Evolutionary conservation across 1,284 basidiomycete species (phyloP).

Genomic region (Butyriboletus pseudospeciosus): DNA sequence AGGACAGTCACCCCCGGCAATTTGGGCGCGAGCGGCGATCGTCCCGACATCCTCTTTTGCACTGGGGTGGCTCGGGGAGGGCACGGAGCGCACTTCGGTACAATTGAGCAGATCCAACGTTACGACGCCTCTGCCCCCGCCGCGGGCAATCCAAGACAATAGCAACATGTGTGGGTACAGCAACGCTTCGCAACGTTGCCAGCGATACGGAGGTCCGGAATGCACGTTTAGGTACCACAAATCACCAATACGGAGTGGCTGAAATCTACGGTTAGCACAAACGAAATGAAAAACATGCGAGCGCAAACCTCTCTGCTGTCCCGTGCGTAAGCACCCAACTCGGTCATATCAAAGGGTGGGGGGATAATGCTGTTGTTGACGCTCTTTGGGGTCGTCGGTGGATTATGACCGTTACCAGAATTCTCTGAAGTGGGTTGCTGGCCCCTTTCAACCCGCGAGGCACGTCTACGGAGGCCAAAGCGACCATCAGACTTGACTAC

Average conservation of each 20-base stretch:
- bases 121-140: conserved; percentile 74
- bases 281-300: conserved; percentile 27
- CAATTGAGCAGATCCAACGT: conserved; percentile 81
- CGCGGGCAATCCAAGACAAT: conserved; percentile 76
- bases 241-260: conserved; percentile 79
- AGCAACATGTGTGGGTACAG: conserved; percentile 76
- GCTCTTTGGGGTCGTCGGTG: conserved; percentile 26
- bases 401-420: conserved; percentile 17
- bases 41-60: conserved; percentile 81
- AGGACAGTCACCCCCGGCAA: conserved; percentile 42
- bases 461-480: conserved; percentile 60
- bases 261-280: conserved; percentile 16
- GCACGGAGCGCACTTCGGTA: conserved; percentile 73
- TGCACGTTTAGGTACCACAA: conserved; percentile 91
- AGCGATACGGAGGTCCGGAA: conserved; percentile 67
- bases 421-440: conserved; percentile 14
- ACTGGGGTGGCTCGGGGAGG: conserved; percentile 70
- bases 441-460: conserved; percentile 41
- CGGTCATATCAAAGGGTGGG: conserved; percentile 45
- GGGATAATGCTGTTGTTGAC: conserved; percentile 36
- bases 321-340: conserved; percentile 42
- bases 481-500: conserved; percentile 40
- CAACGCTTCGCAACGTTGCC: conserved; percentile 81
- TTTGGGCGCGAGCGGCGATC: conserved; percentile 65
- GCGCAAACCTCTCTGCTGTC: conserved; percentile 46